Evolutionary conservation across 331 rosid species (phyloP), one percentile per base, ranked within the genome.

Genomic region (Erythrophleum ivorense): DNA sequence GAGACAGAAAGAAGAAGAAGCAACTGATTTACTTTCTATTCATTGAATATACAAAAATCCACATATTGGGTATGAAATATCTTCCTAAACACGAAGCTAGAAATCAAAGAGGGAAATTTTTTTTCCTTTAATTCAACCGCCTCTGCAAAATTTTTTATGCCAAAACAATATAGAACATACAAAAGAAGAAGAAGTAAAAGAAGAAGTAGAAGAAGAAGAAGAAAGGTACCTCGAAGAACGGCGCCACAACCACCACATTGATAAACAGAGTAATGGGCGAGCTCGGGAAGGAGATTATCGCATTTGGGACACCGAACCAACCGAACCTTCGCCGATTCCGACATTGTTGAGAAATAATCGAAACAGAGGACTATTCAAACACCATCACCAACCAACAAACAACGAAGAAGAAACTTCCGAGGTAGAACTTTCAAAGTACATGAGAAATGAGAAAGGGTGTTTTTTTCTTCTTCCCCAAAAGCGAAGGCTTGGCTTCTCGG

Each of bases 231-330:
- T 92, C 92, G 73, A 76, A 96, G 98, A 83, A 96, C 92, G 80
- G 97, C 84, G 77, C 92, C 92, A 53, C 99, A 96, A 64, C 95
- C 99, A 88, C 97, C 98, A 79, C 99, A 96, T 89, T 89, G 92
- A 76, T 94, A 96, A 54, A 92, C 90, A 85, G 99, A 82, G 85
- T 94, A 94, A 88, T 91, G 93, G 48, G 94, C 88, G 9, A 88
- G 92, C 89, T 93, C 99, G 1, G 97, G 95, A 75, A 96, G 97
- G 71, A 96, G 92, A 87, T 96, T 94, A 85, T 91, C 97, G 74
- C 99, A 96, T 85, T 91, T 94, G 34, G 99, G 99, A 88, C 99
- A 96, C 84, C 92, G 80, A 78, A 92, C 98, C 87, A 96, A 52
- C n/a, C 97, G 84, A 34, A 92, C 77, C 84, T 84, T 94, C 3